Base-by-base conservation (phyloP, 1,284 basidiomycete species). In the Volvariella volvacea region DNA sequence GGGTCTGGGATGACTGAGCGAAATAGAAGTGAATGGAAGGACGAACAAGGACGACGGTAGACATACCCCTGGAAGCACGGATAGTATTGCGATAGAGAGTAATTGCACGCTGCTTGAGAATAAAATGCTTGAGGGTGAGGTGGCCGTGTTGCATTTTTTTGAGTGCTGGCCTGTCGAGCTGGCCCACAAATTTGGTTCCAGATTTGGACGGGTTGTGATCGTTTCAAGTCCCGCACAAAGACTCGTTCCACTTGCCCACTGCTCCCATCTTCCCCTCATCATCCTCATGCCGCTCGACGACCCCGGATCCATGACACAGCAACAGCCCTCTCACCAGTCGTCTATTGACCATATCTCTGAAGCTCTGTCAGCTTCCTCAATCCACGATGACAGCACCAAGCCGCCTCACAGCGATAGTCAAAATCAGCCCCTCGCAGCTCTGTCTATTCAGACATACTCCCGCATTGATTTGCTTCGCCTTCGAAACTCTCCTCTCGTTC, bases 401-500 rank as follows among this genome's bases (percentile, higher is more conserved):
- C 52, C 50, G 55, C 53, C 46, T 48, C 52, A 47, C 54, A 57
- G 50, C 52, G 34, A 54, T 21, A 31, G 46, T 42, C 44, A 34
- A 17, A 30, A 60, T 61, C 59, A 59, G 50, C 55, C 53, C 49
- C 52, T 48, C 36, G 42, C 45, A 46, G 43, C 54, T 36, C 50
- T 51, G 43, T 70, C 70, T 37, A 69, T 81, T 51, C 65, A 73
- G 51, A 73, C 78, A 50, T 91, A 90, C 64, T 73, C 78, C 55
- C 78, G 83, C 42, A 57, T 68, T 42, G 78, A 88, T 50, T 64
- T 89, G 40, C 74, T 92, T 44, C 64, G 68, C 47, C 73, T 91
- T 25, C 75, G 76, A 51, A 76, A 76, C 49, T 91, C 88, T n/a
- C 80, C 84, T n/a, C 65, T 92, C 25, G 84, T 92, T 22, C 69